Conservation (phyloP, 2,329 filamentous ascomycete species). For the Claviceps paspali region DNA sequence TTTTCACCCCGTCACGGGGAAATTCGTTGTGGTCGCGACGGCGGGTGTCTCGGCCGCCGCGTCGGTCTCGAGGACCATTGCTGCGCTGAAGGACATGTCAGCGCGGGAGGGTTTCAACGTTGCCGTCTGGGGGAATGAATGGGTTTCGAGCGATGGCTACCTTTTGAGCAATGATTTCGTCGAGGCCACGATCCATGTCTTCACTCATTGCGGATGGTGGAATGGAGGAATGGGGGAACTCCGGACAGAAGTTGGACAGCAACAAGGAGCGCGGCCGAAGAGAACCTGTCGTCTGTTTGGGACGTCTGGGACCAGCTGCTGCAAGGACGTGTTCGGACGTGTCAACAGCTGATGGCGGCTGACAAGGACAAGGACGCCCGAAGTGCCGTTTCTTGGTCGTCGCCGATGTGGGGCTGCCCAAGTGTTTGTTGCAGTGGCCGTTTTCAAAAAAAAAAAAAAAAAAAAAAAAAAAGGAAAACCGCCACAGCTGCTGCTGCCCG, state of each 20-base stretch:
- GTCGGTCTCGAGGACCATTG: constrained; percentile 21
- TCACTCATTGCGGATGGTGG: constrained; percentile 17
- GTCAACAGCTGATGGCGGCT: too few species aligned
- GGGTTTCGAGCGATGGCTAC: constrained; percentile 14
- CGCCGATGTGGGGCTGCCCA: too few species aligned
- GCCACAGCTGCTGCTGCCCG: too few species aligned
- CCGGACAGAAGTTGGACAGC: not conserved
- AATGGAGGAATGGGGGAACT: not conserved
- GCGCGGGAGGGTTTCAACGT: not conserved
- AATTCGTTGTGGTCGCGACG: constrained; percentile 28
- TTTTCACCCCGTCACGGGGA: constrained; percentile 78
- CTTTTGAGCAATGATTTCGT: constrained; percentile 40
- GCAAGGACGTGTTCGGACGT: not conserved
- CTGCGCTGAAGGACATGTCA: constrained; percentile 11
- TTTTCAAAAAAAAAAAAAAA: too few species aligned
- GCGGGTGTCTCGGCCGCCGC: constrained; percentile 20
- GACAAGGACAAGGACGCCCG: too few species aligned
- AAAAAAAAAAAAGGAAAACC: too few species aligned
- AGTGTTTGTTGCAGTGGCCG: too few species aligned
- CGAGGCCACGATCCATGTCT: constrained; percentile 39
- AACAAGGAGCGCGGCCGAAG: not conserved
- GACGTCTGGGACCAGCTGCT: too few species aligned
- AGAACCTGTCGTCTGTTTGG: too few species aligned
- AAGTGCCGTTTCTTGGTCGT: too few species aligned
- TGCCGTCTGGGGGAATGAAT: too few species aligned